Base-by-base conservation (phyloP, 306 rosid genomes). In the Argentina anserina region DNA sequence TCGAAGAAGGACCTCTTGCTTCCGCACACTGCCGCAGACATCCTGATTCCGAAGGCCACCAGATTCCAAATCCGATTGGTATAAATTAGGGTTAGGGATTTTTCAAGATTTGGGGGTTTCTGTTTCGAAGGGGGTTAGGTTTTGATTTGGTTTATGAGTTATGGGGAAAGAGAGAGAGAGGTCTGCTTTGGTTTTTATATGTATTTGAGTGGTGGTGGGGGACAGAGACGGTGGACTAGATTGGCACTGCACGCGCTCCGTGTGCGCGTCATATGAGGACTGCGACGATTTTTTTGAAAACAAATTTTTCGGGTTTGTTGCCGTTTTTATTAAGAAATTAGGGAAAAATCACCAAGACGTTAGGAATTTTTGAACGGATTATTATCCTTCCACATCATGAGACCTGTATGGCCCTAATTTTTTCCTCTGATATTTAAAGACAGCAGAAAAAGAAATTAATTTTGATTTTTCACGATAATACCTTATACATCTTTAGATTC, bases 11-110 rank as follows among this genome's bases (percentile, higher is more conserved):
- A 87, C 86, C 97, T 87, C 90, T 94, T 94, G 88, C 90, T 86
- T 79, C 99, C 99, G 73, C 99, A 89, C 89, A 94, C 99, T 23
- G 92, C 96, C 80, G 97, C 97, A 89, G 96, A 94, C 99, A 94
- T 91, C 81, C 83, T 89, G 71, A 43, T 61, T 67, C 39, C 9
- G 65, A 13, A 58, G 43, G 37, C 36, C 36, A 63, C 58, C 64
- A 26, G 63, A 45, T 47, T 43, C 33, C n/a, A n/a, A 61, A 69
- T 66, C 81, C 65, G 69, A 75, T 49, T 11, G 15, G 14, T 52
- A 52, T 41, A 46, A 41, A 18, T 63, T 56, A 65, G 72, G 53
- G 25, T 80, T 76, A 53, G 75, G 81, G 76, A 8, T 47, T 71
- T 14, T 33, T 2, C 34, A 31, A 9, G 3, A 14, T 29, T 56